Conservation (phyloP, 768 basidiomycete species). For the Paxillus ammoniavirescens region DNA sequence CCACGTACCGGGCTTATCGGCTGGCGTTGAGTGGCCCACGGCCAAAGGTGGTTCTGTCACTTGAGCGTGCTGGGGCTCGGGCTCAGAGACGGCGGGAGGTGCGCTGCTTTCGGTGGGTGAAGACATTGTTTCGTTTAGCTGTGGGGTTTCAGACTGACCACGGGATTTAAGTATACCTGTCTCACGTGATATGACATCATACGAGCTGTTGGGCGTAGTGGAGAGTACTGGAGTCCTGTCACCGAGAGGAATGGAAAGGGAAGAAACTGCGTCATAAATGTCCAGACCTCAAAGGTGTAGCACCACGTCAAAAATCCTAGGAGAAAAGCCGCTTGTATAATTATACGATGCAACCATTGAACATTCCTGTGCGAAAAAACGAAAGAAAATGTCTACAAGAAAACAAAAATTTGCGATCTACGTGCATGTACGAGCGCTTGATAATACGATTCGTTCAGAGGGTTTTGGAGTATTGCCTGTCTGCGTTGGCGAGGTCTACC, state of each 20-base stretch:
- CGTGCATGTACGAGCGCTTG: not conserved
- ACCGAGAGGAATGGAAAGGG: too few species aligned
- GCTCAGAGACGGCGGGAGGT: conserved; percentile 1
- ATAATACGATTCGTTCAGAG: not conserved
- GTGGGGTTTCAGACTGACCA: conserved; percentile 1
- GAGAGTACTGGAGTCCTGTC: not conserved
- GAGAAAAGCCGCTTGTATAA: not conserved
- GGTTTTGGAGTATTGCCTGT: not conserved
- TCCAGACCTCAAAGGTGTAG: too few species aligned
- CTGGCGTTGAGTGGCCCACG: conserved; percentile 23
- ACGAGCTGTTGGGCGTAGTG: too few species aligned
- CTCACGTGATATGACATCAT: conserved; percentile 30
- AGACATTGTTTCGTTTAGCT: conserved; percentile 1
- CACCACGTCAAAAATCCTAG: not conserved
- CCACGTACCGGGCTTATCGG: conserved; percentile 38
- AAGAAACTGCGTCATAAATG: not conserved
- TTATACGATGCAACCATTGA: not conserved
- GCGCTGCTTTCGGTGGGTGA: not conserved
- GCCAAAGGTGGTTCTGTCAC: conserved; percentile 17
- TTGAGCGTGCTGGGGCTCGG: conserved; percentile 3
- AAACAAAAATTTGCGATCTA: not conserved
- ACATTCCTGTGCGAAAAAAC: not conserved
- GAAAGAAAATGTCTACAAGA: not conserved
- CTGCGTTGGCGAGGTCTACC: not conserved
- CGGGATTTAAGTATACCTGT: conserved; percentile 3